These are phyloP conservation scores for Coemansia sp. DNA, from an alignment of 192 early-diverging fungal genomes.

Conservation along the genomic window DNA sequence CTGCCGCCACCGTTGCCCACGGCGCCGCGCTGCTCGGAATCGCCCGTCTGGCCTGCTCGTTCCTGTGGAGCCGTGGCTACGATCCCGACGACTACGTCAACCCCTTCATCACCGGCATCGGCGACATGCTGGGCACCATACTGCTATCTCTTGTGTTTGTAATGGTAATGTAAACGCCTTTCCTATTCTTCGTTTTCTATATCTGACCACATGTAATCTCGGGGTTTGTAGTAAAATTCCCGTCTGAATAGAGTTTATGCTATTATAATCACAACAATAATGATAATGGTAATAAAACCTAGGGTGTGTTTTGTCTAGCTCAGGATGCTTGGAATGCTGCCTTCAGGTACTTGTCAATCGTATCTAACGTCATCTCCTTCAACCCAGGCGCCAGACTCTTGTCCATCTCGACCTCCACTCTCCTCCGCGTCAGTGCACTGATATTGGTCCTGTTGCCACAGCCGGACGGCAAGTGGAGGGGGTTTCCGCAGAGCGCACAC, in stretches of 20 bases:
- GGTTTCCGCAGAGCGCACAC: constrained; percentile 21
- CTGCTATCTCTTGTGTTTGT: constrained; percentile 57
- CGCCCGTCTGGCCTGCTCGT: constrained; percentile 58
- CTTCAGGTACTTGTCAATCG: constrained; percentile 22
- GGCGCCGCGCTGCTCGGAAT: constrained; percentile 59
- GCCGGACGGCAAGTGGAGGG: not conserved
- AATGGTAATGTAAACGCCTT: not conserved
- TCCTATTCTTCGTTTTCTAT: too few species aligned
- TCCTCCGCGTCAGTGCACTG: constrained; percentile 10
- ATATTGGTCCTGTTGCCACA: constrained; percentile 13
- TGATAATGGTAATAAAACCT: too few species aligned
- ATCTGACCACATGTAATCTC: too few species aligned
- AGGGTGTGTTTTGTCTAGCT: too few species aligned
- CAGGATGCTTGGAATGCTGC: not conserved
- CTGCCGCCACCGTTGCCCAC: constrained; percentile 59
- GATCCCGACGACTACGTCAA: constrained; percentile 74
- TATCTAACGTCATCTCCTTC: constrained; percentile 13
- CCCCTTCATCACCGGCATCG: constrained; percentile 62
- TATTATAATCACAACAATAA: not conserved
- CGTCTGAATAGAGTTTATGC: too few species aligned
- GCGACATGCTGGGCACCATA: constrained; percentile 69
- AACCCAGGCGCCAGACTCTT: constrained; percentile 11
- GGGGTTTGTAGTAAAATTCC: too few species aligned
- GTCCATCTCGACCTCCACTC: constrained; percentile 9
- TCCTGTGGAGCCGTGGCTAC: constrained; percentile 68